Conservation (phyloP, 257 asterid genomes). For the Solanum tacnaense region DNA sequence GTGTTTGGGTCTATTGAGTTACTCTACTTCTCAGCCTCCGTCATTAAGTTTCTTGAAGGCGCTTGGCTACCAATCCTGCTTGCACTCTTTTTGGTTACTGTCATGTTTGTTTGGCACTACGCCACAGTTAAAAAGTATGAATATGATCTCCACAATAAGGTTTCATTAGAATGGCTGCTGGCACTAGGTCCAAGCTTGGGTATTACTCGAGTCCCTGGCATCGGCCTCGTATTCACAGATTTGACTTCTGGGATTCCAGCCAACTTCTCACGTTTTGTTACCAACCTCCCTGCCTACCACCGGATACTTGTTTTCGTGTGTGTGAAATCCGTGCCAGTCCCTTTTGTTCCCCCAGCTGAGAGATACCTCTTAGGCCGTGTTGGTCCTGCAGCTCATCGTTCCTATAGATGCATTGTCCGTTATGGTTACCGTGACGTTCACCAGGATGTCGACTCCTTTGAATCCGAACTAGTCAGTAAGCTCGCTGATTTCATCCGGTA, state of each 20-base stretch:
- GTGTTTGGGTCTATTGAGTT: conserved; percentile 84
- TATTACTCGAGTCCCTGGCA: conserved; percentile 86
- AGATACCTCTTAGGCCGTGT: conserved; percentile 86
- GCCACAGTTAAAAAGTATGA: conserved; percentile 76
- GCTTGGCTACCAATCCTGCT: conserved; percentile 98
- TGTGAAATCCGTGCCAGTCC: conserved; percentile 83
- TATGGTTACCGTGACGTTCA: conserved; percentile 92
- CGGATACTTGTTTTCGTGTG: conserved; percentile 78
- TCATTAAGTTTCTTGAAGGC: conserved; percentile 87
- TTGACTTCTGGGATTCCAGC: conserved; percentile 95
- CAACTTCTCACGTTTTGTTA: conserved; percentile 84
- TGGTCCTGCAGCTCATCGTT: conserved; percentile 83
- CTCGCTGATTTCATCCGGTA: conserved; percentile 68
- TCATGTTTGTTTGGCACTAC: conserved; percentile 98
- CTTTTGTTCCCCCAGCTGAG: conserved; percentile 74
- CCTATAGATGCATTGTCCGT: conserved; percentile 82
- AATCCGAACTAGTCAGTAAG: conserved; percentile 45
- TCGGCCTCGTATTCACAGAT: conserved; percentile 84
- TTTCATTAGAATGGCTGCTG: conserved; percentile 78
- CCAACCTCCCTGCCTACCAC: conserved; percentile 97
- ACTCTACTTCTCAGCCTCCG: conserved; percentile 83
- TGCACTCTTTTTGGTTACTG: conserved; percentile 76
- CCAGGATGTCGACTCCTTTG: conserved; percentile 88
- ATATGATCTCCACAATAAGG: conserved; percentile 90
- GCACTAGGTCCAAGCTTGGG: conserved; percentile 98